Conservation (phyloP, 768 basidiomycete species). For the Phaeolepiota aurea region DNA sequence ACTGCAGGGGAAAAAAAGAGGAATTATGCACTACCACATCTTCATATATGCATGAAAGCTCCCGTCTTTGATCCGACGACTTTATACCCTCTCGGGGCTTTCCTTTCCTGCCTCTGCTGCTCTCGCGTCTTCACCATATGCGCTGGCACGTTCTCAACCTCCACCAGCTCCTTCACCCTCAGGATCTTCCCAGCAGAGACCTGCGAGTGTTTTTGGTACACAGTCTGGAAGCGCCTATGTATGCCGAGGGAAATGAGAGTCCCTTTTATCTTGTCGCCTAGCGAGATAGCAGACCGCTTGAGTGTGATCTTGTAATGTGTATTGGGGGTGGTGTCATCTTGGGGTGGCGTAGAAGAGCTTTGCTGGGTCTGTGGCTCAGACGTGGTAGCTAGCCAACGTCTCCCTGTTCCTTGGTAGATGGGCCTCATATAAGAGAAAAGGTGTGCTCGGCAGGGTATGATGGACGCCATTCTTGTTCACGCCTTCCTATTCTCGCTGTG, state of each 20-base stretch:
- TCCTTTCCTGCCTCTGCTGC: slow-evolving; percentile 60
- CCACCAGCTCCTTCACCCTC: slow-evolving; percentile 80
- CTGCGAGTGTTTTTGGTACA: slow-evolving; percentile 68
- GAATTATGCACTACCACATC: too few species aligned
- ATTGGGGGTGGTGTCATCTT: slow-evolving; percentile 16
- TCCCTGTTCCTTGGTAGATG: background rate
- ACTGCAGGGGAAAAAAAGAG: too few species aligned
- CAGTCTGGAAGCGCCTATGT: slow-evolving; percentile 75
- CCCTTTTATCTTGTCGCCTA: slow-evolving; percentile 60
- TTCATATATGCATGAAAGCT: background rate
- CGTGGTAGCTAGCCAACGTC: too few species aligned
- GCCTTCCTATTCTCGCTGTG: too few species aligned
- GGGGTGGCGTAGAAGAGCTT: background rate
- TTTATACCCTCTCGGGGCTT: slow-evolving; percentile 59
- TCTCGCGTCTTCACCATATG: slow-evolving; percentile 60
- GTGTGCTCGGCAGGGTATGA: slow-evolving; percentile 7
- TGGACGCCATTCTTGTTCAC: slow-evolving; percentile 1
- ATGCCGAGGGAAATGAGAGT: slow-evolving; percentile 82
- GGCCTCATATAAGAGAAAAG: slow-evolving; percentile 8
- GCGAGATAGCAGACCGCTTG: slow-evolving; percentile 77
- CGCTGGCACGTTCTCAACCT: slow-evolving; percentile 77
- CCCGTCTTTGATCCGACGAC: slow-evolving; percentile 27
- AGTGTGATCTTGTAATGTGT: slow-evolving; percentile 91
- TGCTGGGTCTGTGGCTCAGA: background rate
- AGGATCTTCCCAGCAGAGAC: slow-evolving; percentile 84